Base-by-base conservation (phyloP, 345 rosid genomes). In the Rhodamnia rubescens region DNA sequence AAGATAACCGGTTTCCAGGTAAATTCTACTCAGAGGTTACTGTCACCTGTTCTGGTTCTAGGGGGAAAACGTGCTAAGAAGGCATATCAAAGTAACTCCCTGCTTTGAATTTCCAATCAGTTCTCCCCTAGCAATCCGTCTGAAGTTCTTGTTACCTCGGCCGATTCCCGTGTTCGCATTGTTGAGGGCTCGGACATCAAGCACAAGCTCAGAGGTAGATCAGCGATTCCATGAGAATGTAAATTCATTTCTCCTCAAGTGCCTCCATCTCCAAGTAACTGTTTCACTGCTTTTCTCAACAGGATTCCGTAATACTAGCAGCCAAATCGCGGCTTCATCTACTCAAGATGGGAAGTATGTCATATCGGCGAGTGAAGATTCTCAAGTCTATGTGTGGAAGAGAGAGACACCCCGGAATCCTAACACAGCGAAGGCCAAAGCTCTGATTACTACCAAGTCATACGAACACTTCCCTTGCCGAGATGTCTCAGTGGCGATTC, bases 1-100 rank as follows among this genome's bases (percentile, higher is more conserved):
- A 96, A 97, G 93, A 92, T 97, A 47, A 97, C 99, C 56, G 98
- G 99, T 54, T 95, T 97, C 85, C 98, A 95, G 96, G 99, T 96
- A 89, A 82, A 50, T 13, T 52, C 12, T 16, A 24, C 53, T 44
- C 47, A 54, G 40, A 36, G 58, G 21, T 57, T 58, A 44, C 49
- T 59, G 75, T 22, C 81, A 20, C 11, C 22, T 69, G 44, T 32
- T 32, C 78, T 69, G 44, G 78, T 32, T 44, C 47, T 9, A 40
- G 20, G 26, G 78, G 47, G 18, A 69, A 16, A 69, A 69, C 24
- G 47, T 69, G 47, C 78, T 32, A 69, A 69, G 47, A 69, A 69
- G 78, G 47, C 83, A 86, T 61, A 74, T 50, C 53, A 55, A 83
- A 78, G 24, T 75, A 83, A 80, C 88, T 83, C 24, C 29, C 80